phyloP scores from a whole-genome alignment of 2,329 filamentous ascomycete species.

The Fusarium sororula region DNA sequence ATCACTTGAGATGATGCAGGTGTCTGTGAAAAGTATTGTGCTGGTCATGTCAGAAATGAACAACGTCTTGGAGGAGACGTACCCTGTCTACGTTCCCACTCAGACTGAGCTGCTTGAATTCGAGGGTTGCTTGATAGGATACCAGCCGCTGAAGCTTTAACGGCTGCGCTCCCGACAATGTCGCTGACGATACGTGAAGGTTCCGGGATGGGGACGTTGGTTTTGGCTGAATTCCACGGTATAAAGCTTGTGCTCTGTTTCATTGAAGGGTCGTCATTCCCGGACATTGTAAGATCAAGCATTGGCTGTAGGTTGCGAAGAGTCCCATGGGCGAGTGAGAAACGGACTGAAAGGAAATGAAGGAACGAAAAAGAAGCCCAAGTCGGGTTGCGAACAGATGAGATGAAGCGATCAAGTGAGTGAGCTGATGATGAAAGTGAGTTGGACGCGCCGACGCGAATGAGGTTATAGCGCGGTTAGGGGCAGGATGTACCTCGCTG shows the following conservation, averaged over 20 bases:
- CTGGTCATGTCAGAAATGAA: slow-evolving; percentile 14
- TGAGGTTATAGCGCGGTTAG: not conserved
- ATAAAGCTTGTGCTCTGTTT: slow-evolving; percentile 28
- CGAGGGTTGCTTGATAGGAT: slow-evolving; percentile 27
- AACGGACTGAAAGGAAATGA: not conserved
- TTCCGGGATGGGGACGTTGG: slow-evolving; percentile 6
- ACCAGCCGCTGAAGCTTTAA: not conserved
- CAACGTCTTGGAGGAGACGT: not conserved
- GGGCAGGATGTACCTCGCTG: slow-evolving; percentile 9
- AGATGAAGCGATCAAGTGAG: not conserved
- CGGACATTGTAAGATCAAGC: not conserved
- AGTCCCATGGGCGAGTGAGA: not conserved
- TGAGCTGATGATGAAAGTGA: not conserved
- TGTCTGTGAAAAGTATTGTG: not conserved
- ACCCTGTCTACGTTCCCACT: slow-evolving; percentile 42
- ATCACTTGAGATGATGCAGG: not conserved
- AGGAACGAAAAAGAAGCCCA: not conserved
- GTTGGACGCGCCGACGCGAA: slow-evolving; percentile 36
- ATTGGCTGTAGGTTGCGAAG: not conserved
- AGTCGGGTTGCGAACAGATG: not conserved
- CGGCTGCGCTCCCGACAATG: not conserved
- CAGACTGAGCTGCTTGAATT: slow-evolving; percentile 43
- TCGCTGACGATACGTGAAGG: slow-evolving; percentile 40
- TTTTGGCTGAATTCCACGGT: slow-evolving; percentile 27
- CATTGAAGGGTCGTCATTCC: slow-evolving; percentile 10